Conservation (phyloP, 23 red algal genomes). For the Porphyridium purpureum region DNA sequence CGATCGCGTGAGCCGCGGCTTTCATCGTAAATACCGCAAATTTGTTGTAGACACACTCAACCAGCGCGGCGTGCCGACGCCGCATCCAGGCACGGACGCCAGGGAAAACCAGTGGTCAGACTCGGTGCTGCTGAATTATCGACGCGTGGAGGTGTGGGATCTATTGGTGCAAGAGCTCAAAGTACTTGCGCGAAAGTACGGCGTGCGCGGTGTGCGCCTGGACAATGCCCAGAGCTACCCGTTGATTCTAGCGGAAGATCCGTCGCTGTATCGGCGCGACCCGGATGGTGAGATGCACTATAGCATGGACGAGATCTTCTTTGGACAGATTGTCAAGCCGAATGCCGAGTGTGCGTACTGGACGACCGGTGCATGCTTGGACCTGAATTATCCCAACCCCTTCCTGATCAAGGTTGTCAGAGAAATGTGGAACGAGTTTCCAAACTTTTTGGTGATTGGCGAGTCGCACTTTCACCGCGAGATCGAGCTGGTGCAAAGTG, state of each 20-base stretch:
- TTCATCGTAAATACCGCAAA: conserved; percentile 70
- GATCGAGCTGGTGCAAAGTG: conserved; percentile 36
- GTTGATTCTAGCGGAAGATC: conserved; percentile 58
- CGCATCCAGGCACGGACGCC: conserved; percentile 92
- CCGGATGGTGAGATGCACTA: conserved; percentile 84
- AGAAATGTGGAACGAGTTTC: conserved; percentile 76
- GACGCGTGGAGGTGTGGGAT: conserved; percentile 83
- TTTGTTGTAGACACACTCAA: conserved; percentile 57
- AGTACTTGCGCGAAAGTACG: conserved; percentile 40
- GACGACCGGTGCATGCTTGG: conserved; percentile 57
- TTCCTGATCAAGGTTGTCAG: conserved; percentile 79
- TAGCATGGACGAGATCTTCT: conserved; percentile 60
- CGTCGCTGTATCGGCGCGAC: conserved; percentile 60
- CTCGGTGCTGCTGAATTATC: conserved; percentile 80
- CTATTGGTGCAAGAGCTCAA: conserved; percentile 68
- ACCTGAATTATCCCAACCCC: conserved; percentile 85
- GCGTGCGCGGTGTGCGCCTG: conserved; percentile 73
- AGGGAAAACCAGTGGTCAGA: conserved; percentile 89
- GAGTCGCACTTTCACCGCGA: conserved; percentile 98
- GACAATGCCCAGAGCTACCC: conserved; percentile 93
- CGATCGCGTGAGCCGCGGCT: conserved; percentile 57
- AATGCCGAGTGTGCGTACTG: conserved; percentile 95
- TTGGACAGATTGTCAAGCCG: conserved; percentile 56
- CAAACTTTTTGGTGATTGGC: conserved; percentile 67
- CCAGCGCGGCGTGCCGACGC: conserved; percentile 37